These are phyloP conservation scores for Ambrosiella xylebori DNA, from an alignment of 2,329 filamentous ascomycete genomes.

Conservation along the genomic window DNA sequence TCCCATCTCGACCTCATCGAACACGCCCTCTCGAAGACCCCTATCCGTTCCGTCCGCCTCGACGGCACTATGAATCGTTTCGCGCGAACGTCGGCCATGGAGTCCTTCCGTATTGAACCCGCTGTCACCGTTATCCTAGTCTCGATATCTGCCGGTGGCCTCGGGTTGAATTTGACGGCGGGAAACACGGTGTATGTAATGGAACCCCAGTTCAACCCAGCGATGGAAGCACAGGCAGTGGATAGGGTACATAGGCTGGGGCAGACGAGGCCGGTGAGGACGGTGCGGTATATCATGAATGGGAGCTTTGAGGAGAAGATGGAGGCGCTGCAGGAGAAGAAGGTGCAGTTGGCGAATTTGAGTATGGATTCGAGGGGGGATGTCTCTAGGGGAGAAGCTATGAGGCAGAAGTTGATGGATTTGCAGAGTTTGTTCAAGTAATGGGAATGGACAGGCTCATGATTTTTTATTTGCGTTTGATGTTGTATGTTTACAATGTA, in stretches of 20 bases:
- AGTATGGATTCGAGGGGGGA: conserved; percentile 51
- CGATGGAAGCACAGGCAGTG: conserved; percentile 82
- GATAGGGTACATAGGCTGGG: conserved; percentile 85
- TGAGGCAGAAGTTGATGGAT: conserved; percentile 44
- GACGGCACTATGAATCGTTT: conserved; percentile 75
- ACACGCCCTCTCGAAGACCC: conserved; percentile 50
- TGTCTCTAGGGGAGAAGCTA: conserved; percentile 34
- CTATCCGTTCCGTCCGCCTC: conserved; percentile 59
- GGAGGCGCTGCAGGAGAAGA: conserved; percentile 75
- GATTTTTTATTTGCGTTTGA: conserved; percentile 19
- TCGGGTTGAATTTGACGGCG: conserved; percentile 78
- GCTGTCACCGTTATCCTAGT: conserved; percentile 67
- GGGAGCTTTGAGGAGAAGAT: conserved; percentile 91
- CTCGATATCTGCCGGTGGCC: conserved; percentile 78
- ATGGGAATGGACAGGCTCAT: not conserved
- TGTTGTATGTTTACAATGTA: conserved; percentile 16
- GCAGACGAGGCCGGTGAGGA: conserved; percentile 76
- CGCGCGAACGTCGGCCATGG: conserved; percentile 58
- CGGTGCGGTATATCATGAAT: conserved; percentile 76
- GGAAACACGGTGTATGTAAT: conserved; percentile 86
- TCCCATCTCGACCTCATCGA: conserved; percentile 85
- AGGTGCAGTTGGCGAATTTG: conserved; percentile 75
- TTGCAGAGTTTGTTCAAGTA: conserved; percentile 39
- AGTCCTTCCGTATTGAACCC: conserved; percentile 56
- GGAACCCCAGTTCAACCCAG: conserved; percentile 96